Base-by-base conservation (phyloP, 2,329 filamentous ascomycete species). In the Leptographium radiaticola region DNA sequence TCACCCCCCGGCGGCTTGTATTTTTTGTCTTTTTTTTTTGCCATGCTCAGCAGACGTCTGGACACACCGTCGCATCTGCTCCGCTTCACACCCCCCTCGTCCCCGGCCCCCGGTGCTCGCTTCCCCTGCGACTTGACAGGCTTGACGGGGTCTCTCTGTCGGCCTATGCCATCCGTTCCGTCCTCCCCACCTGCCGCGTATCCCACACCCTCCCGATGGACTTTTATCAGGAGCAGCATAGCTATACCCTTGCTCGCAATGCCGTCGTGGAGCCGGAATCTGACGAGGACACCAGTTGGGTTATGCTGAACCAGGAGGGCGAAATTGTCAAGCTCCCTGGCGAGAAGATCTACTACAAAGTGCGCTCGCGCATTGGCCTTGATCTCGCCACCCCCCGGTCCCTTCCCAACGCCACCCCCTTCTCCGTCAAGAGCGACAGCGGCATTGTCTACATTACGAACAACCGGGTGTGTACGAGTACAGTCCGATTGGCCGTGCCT, bases 371-470 rank as follows among this genome's bases (percentile, higher is more conserved):
- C 59, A 89, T 91, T 62, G 81, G 79, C 59, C 76, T 95, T 57
- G 81, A 84, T 53, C 69, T 96, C 56, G 83, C 87, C 56, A 83
- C 85, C 25, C 81, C 84, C 11, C 80, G 81, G 60, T 79, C 83
- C 53, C 78, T 84, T 56, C 74, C 80, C 31, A 80, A 79, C 40
- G 75, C 77, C 59, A 72, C 83, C 57, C 75, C 80, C 1, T 81
- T 89, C 62, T 79, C 80, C 43, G 70, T 86, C 58, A 86, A 87
- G 65, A 87, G 85, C 68, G 84, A 84, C 64, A 80, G 80, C 49
- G 89, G 89, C 56, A 77, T 80, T 42, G 79, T 87, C 33, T 89
- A 89, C 66, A 80, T 95, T 59, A 95, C 89, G 58, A 95, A 89
- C 63, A 83, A 90, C 68, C 75, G 89, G 70, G 89, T 93, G 75